Base-by-base conservation (phyloP, 257 asterid genomes). In the Solanum bulbocastanum region DNA sequence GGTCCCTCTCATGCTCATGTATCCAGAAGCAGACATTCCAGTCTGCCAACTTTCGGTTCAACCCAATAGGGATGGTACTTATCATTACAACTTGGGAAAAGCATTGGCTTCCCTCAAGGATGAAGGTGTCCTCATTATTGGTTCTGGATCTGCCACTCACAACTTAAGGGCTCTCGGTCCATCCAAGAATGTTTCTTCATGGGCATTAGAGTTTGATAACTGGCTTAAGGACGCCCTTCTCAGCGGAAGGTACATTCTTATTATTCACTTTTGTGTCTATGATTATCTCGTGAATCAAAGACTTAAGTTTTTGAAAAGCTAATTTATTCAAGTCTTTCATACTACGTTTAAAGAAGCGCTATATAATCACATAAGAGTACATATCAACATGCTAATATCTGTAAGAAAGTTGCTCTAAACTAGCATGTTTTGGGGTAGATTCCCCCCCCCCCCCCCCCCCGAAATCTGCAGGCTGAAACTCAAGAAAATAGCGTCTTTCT, bases 1-100 rank as follows among this genome's bases (percentile, higher is more conserved):
- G 98, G 96, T 94, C n/a, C 98, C 98, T 4, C 97, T 95, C 3
- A 93, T 94, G 95, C 95, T 95, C 23, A 95, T 95, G 98, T 95
- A 93, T 88, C 98, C 98, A 2, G 94, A 93, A 52, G 98, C 98
- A 60, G 95, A 95, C 85, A 94, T 95, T 73, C 98, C 98, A 0
- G 98, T 95, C 20, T 94, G 98, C 86, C 98, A 95, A 86, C 96
- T 95, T 66, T 95, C 98, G 25, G 93, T 95, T 60, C 98, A 94
- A 87, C 90, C 97, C 23, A 62, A 92, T 33, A 83, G 89, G 90
- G 94, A 92, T 87, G 98, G 96, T 72, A 93, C 95, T 71, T 89
- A 95, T 89, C 98, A 95, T 89, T 94, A 92, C 79, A 93, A 94
- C 81, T 3, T 95, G 90, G 98, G 98, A 36, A 91, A 86, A 92